Evolutionary conservation across 176 grass and related monocot genomes (phyloP).

Genomic region (Paspalum notatum): DNA sequence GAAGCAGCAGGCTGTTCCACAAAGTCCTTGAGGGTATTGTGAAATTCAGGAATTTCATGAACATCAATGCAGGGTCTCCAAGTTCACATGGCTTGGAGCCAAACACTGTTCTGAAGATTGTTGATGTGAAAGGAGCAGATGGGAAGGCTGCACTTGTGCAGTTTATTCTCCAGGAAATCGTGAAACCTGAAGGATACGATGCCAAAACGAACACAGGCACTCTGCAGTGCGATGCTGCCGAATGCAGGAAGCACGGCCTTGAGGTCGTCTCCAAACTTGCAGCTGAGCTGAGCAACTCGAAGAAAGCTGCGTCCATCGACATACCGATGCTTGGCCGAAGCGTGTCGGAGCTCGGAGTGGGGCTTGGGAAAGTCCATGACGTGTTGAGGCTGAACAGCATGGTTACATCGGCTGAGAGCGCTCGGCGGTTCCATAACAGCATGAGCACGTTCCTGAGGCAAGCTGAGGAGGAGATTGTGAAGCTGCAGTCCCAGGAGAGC

Average conservation of each 20-base stretch:
- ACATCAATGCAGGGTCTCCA: constrained; percentile 57
- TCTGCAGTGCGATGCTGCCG: constrained; percentile 18
- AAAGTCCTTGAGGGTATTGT: constrained; percentile 74
- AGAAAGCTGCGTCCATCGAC: constrained; percentile 79
- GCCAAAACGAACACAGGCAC: not conserved
- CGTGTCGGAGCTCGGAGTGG: constrained; percentile 56
- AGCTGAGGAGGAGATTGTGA: constrained; percentile 73
- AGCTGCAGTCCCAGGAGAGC: constrained; percentile 80
- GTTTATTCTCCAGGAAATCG: constrained; percentile 78
- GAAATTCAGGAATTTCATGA: constrained; percentile 79
- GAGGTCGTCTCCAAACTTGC: constrained; percentile 55
- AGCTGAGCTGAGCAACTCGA: constrained; percentile 61
- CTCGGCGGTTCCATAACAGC: constrained; percentile 47
- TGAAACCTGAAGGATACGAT: constrained; percentile 61
- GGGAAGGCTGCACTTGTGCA: constrained; percentile 76
- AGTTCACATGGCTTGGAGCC: constrained; percentile 73
- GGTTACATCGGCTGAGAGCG: constrained; percentile 27
- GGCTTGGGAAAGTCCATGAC: constrained; percentile 73
- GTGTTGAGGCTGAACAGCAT: constrained; percentile 66
- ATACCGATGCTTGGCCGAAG: constrained; percentile 53
- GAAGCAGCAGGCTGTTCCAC: constrained; percentile 75
- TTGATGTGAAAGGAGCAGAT: constrained; percentile 79
- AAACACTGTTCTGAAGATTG: constrained; percentile 83
- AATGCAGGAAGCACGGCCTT: constrained; percentile 64
- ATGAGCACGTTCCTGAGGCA: constrained; percentile 74